These are phyloP conservation scores for Angomonas ambiguus DNA, from an alignment of 208 protist species.

Conservation along the genomic window DNA sequence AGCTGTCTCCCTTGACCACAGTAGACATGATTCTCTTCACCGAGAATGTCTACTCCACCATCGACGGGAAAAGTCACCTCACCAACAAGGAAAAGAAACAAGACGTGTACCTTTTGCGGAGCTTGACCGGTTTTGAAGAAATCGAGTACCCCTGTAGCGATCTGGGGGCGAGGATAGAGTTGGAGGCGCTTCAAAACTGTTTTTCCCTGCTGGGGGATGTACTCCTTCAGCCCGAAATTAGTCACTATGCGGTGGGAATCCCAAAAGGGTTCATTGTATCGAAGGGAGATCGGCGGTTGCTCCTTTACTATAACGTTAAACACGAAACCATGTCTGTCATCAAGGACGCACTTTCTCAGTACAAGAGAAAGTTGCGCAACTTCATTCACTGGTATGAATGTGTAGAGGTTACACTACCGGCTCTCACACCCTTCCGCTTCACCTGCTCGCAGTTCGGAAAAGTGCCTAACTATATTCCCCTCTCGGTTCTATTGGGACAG, in stretches of 20 bases:
- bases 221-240: slow-evolving; percentile 6
- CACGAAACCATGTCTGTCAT: slow-evolving; percentile 11
- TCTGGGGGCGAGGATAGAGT: slow-evolving; percentile 27
- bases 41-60: slow-evolving; percentile 18
- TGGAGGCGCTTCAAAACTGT: slow-evolving; percentile 28
- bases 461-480: slow-evolving; percentile 24
- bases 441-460: slow-evolving; percentile 27
- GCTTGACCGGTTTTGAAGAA: slow-evolving; percentile 23
- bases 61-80: slow-evolving; percentile 10
- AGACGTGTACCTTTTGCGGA: slow-evolving; percentile 20
- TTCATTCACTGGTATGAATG: slow-evolving; percentile 17
- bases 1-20: slow-evolving; percentile 22
- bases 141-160: slow-evolving; percentile 21
- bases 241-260: slow-evolving; percentile 24
- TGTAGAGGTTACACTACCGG: slow-evolving; percentile 19
- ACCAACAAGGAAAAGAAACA: neutral
- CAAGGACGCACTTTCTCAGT: slow-evolving; percentile 9
- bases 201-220: slow-evolving; percentile 21
- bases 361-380: slow-evolving; percentile 12
- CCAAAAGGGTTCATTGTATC: slow-evolving; percentile 26
- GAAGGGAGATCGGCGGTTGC: slow-evolving; percentile 19
- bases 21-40: slow-evolving; percentile 27
- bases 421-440: slow-evolving; percentile 16
- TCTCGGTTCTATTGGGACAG: slow-evolving; percentile 28
- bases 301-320: slow-evolving; percentile 26